Base-by-base conservation (phyloP, 2,329 filamentous ascomycete genomes). In the Monosporascus cannonballus region DNA sequence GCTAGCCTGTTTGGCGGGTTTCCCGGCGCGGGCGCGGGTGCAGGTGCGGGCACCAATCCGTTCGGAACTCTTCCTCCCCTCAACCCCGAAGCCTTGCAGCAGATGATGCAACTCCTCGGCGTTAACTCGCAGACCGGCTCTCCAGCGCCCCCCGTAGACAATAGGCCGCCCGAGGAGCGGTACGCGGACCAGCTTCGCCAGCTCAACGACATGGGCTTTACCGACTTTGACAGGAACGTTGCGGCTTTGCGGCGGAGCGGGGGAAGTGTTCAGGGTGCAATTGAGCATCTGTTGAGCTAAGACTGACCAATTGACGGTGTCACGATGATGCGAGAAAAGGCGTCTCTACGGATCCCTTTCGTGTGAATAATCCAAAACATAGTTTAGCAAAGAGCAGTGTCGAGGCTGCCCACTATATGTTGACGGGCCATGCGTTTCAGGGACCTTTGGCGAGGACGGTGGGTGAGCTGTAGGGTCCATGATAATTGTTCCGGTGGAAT, bases 201-300 rank as follows among this genome's bases (percentile, higher is more conserved):
- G 73, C 75, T 99, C 57, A 99, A 99, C 69, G 94, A 97, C 60
- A 99, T 99, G 94, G 94, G 94, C 3, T 99, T 99, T 73, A 96
- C 85, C 68, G 92, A 99, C 67, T 99, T 97, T 66, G 93, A 99
- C 50, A 77, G 89, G 61, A 99, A 99, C 62, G 84, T 99, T 34
- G 85, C 88, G 52, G 94, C 94, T 5, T 74, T 99, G 64, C 81
- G 93, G 69, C 82, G 93, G 64, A 90, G 89, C 55, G 94, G 94
- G 8, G 94, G 94, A 11, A 96, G 89, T 68, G 94, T 97, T 41
- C 91, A 97, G 69, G 94, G 93, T 11, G 94, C 90, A 5, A 83
- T 95, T 50, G 89, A 94, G 72, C 84, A 89, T 64, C 72, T 95
- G 52, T 71, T 89, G 30, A 73, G 66, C 53, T 62, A 44, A 44